phyloP scores from a whole-genome alignment of 257 asterid species.

The Sherardia arvensis region DNA sequence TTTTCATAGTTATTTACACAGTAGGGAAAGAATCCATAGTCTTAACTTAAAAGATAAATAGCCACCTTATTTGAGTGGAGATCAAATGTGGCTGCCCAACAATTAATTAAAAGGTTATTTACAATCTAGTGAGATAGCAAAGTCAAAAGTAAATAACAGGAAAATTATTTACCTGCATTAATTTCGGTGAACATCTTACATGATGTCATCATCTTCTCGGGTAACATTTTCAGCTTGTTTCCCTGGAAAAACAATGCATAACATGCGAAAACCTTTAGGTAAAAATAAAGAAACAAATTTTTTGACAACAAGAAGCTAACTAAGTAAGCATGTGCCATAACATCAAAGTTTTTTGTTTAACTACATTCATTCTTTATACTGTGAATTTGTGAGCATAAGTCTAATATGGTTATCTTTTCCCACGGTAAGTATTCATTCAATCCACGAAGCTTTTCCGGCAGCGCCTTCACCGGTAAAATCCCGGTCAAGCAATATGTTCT shows the following conservation, averaged over 20 bases:
- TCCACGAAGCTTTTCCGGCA: no score
- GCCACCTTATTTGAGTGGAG: slow-evolving; percentile 92
- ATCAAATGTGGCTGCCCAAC: slow-evolving; percentile 74
- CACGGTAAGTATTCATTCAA: no score
- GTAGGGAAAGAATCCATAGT: neutral
- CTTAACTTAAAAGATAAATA: neutral
- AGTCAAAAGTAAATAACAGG: slow-evolving; percentile 1
- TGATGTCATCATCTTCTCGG: slow-evolving; percentile 56
- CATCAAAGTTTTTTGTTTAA: no score
- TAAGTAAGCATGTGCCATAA: no score
- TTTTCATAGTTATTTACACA: no score
- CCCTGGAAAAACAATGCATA: slow-evolving; percentile 42
- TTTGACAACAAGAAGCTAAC: no score
- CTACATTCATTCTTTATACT: no score
- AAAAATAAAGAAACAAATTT: no score
- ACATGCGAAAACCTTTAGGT: neutral
- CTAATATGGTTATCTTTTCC: no score
- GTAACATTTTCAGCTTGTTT: slow-evolving; percentile 56
- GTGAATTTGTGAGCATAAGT: no score
- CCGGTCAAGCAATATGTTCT: no score
- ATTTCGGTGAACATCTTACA: slow-evolving; percentile 78
- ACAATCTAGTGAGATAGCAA: slow-evolving; percentile 17
- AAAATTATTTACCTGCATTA: slow-evolving; percentile 64
- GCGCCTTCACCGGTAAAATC: no score
- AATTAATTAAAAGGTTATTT: slow-evolving; percentile 14